Percentiles rank a stretch among this genome's conserved stretches.
Evolutionary conservation across 2,329 filamentous ascomycete genomes (phyloP).

Genomic region (Pseudopithomyces maydicus): DNA sequence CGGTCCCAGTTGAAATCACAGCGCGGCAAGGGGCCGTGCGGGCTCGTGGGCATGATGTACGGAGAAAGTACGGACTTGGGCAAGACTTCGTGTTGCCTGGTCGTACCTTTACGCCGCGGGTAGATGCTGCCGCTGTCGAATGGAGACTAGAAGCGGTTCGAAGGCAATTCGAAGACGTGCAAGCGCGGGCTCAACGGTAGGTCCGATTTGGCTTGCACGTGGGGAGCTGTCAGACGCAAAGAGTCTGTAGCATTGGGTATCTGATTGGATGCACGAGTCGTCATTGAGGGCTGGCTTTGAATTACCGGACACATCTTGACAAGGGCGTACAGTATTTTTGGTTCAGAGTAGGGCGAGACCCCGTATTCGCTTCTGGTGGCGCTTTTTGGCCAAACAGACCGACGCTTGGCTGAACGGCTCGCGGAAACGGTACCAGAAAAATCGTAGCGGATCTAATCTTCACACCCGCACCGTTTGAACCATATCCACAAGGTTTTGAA

Average conservation of each 20-base stretch:
- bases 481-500: background rate
- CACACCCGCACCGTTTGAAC: background rate
- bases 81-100: constrained; percentile 1
- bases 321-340: background rate
- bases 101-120: background rate
- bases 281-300: background rate
- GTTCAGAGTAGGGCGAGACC: background rate
- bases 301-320: background rate
- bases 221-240: background rate
- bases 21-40: background rate
- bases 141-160: background rate
- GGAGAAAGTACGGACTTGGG: background rate
- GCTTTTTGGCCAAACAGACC: constrained; percentile 3
- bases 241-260: background rate
- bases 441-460: background rate
- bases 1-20: background rate
- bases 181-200: background rate
- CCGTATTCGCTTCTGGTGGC: constrained; percentile 3
- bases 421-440: background rate
- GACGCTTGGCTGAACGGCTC: constrained; percentile 1
- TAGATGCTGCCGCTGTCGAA: background rate
- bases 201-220: constrained; percentile 1
- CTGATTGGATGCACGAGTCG: constrained; percentile 3
- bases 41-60: constrained; percentile 2
- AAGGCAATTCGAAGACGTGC: constrained; percentile 1